Evolutionary conservation across 352 stramenopile genomes (phyloP).

Genomic region (Stramenopiles sp.): DNA sequence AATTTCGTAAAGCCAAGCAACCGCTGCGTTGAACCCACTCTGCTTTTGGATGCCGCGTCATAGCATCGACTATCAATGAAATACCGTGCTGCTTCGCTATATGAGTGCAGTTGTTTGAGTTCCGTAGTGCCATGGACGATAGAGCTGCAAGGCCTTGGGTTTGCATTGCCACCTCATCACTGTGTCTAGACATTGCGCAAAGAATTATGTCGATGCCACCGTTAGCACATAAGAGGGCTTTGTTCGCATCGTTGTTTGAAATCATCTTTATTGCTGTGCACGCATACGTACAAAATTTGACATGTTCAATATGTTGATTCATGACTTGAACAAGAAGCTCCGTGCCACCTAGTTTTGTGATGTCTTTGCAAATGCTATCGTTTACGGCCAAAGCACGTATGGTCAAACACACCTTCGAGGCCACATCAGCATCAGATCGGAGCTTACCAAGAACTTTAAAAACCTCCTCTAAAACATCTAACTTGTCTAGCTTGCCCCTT

Average conservation of each 20-base stretch:
- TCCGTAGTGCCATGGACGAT: constrained; percentile 34
- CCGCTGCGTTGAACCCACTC: constrained; percentile 36
- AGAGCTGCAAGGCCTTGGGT: constrained; percentile 41
- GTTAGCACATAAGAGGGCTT: constrained; percentile 34
- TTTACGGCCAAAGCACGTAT: too few relatives aligned
- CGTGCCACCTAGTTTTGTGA: too few relatives aligned
- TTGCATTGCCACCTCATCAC: constrained; percentile 21
- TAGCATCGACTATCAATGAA: constrained; percentile 29
- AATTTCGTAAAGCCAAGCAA: constrained; percentile 38
- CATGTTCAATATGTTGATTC: too few relatives aligned
- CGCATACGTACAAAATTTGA: too few relatives aligned
- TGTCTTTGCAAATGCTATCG: too few relatives aligned
- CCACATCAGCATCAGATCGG: too few relatives aligned
- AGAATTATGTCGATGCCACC: constrained; percentile 29
- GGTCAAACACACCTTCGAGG: too few relatives aligned
- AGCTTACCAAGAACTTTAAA: too few relatives aligned
- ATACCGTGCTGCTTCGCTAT: constrained; percentile 22
- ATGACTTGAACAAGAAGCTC: too few relatives aligned
- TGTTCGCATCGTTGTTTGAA: constrained; percentile 44
- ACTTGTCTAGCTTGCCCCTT: too few relatives aligned
- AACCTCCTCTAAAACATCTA: too few relatives aligned
- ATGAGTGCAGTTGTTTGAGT: constrained; percentile 30
- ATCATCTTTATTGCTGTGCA: too few relatives aligned
- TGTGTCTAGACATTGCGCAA: constrained; percentile 16
- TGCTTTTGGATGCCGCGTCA: constrained; percentile 32